Evolutionary conservation across 2,329 filamentous ascomycete genomes (phyloP).

Genomic region (Alternaria metachromatica): DNA sequence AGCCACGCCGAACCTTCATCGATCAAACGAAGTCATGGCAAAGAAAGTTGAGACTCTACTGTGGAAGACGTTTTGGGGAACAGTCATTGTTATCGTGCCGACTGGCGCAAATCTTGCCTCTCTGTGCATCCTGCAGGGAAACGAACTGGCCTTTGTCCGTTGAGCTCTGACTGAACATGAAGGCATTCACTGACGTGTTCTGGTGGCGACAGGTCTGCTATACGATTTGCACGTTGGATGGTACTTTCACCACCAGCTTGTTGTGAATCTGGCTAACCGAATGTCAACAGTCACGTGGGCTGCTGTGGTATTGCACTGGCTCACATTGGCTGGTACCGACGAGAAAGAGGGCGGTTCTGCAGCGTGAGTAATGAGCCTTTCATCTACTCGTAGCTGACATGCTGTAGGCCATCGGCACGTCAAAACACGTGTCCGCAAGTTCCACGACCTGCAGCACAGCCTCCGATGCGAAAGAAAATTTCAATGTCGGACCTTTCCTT

Average conservation of each 20-base stretch:
- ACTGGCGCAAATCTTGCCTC: slow-evolving; percentile 49
- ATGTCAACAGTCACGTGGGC: slow-evolving; percentile 44
- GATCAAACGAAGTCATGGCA: slow-evolving; percentile 23
- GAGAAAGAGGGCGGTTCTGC: slow-evolving; percentile 17
- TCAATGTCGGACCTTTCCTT: neutral
- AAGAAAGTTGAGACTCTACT: slow-evolving; percentile 36
- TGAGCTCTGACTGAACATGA: neutral
- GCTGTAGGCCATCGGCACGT: neutral
- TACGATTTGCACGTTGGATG: slow-evolving; percentile 50
- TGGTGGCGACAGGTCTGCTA: slow-evolving; percentile 41
- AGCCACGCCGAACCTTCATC: slow-evolving; percentile 11
- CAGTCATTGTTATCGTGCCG: slow-evolving; percentile 47
- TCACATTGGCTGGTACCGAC: slow-evolving; percentile 38
- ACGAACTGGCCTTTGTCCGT: slow-evolving; percentile 47
- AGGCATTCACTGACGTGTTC: neutral
- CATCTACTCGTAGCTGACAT: neutral
- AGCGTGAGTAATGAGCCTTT: slow-evolving; percentile 13
- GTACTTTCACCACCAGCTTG: slow-evolving; percentile 29
- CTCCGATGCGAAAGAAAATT: neutral
- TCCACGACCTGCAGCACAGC: neutral
- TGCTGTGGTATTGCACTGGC: slow-evolving; percentile 44
- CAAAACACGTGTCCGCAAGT: neutral
- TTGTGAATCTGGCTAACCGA: neutral
- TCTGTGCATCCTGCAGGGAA: slow-evolving; percentile 38
- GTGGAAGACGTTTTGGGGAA: slow-evolving; percentile 41